Evolutionary conservation across 2,329 filamentous ascomycete genomes (phyloP).

Genomic region (Colletotrichum higginsianum): DNA sequence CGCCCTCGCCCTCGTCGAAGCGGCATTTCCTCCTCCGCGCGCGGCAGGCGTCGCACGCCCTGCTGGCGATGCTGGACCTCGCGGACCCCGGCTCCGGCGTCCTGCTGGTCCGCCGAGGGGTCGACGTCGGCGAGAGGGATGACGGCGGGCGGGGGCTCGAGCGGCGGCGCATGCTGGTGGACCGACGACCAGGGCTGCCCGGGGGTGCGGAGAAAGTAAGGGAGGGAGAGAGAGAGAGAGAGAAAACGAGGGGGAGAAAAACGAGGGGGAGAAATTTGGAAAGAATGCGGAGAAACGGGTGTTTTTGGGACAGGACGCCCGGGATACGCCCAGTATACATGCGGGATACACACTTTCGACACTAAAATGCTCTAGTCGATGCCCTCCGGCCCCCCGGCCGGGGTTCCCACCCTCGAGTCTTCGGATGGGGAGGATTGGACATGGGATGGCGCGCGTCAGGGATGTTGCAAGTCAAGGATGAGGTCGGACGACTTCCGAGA

Average conservation of each 20-base stretch:
- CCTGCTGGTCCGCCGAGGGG: conserved; percentile 15
- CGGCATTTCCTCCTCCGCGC: conserved; percentile 46
- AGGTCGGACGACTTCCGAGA: conserved; percentile 30
- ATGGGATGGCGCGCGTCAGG: too few relatives aligned
- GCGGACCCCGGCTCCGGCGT: conserved; percentile 11
- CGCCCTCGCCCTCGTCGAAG: conserved; percentile 23
- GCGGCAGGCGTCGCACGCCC: conserved; percentile 47
- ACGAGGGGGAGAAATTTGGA: not conserved
- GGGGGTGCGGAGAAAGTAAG: conserved; percentile 15
- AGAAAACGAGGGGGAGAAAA: conserved; percentile 32
- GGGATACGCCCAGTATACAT: too few relatives aligned
- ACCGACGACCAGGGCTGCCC: conserved; percentile 21
- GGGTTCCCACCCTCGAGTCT: conserved; percentile 3
- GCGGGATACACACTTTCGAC: too few relatives aligned
- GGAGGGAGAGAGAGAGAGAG: too few relatives aligned
- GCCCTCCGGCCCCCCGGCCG: not conserved
- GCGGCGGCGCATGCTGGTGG: conserved; percentile 35
- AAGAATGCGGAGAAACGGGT: conserved; percentile 38
- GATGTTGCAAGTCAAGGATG: conserved; percentile 6
- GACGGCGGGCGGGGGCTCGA: conserved; percentile 10
- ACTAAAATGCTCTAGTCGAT: not conserved
- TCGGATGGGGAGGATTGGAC: too few relatives aligned
- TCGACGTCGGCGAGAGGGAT: conserved; percentile 17
- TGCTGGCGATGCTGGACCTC: conserved; percentile 41
- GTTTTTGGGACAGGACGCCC: too few relatives aligned